phyloP scores from a whole-genome alignment of 768 basidiomycete genomes.

The Russula abietina region DNA sequence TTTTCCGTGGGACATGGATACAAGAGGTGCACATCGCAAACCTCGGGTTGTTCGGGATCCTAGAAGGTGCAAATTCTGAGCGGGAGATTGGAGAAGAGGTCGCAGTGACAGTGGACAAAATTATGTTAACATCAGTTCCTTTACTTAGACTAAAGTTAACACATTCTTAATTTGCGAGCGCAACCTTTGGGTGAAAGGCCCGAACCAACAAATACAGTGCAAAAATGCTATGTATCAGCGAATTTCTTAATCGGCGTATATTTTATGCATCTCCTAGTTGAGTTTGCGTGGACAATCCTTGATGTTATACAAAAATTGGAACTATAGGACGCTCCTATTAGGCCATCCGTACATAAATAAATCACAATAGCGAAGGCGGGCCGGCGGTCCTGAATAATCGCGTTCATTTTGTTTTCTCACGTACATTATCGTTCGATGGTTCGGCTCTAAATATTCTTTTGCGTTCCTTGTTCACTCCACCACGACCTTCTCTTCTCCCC shows the following conservation, averaged over 20 bases:
- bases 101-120: conserved; percentile 28
- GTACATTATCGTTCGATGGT: not conserved
- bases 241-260: too few species aligned
- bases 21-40: conserved; percentile 29
- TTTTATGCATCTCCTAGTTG: too few species aligned
- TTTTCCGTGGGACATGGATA: conserved; percentile 12
- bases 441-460: not conserved
- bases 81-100: conserved; percentile 30
- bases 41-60: conserved; percentile 28
- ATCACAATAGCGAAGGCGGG: too few species aligned
- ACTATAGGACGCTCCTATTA: too few species aligned
- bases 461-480: not conserved
- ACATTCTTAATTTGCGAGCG: not conserved
- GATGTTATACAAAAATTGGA: too few species aligned
- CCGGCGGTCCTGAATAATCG: too few species aligned
- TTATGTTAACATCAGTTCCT: conserved; percentile 26
- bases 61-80: conserved; percentile 16
- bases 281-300: too few species aligned
- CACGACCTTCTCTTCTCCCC: not conserved
- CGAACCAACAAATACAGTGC: too few species aligned
- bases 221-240: too few species aligned
- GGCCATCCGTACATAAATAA: too few species aligned
- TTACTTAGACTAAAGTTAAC: conserved; percentile 3
- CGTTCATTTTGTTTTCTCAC: too few species aligned
- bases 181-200: too few species aligned